Evolutionary conservation across 2,329 filamentous ascomycete species (phyloP).

Genomic region (Myriosclerotinia scirpicola): DNA sequence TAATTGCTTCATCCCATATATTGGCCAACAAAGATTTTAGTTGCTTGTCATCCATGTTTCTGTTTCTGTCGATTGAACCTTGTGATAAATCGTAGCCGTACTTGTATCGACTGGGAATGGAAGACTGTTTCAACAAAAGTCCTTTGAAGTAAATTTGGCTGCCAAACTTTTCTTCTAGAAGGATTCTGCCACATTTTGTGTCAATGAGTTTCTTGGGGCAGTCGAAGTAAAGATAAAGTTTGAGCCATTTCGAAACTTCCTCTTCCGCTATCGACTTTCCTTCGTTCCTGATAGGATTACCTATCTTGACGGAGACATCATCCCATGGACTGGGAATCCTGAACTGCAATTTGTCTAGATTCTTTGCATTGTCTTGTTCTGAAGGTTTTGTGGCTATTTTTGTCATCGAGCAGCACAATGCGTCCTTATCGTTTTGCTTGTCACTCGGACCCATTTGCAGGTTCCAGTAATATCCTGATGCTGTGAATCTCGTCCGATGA

Average conservation of each 20-base stretch:
- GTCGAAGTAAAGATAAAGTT: constrained; percentile 26
- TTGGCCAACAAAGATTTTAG: constrained; percentile 20
- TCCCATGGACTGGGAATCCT: constrained; percentile 25
- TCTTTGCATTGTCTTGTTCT: neutral
- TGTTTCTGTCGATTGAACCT: constrained; percentile 27
- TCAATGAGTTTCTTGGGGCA: constrained; percentile 21
- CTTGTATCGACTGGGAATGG: neutral
- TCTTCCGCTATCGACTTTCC: neutral
- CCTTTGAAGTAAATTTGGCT: constrained; percentile 31
- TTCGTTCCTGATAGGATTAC: constrained; percentile 22
- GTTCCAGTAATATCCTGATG: constrained; percentile 28
- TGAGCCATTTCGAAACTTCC: constrained; percentile 25
- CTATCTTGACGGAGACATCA: constrained; percentile 32
- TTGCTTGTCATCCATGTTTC: constrained; percentile 24
- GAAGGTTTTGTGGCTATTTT: neutral
- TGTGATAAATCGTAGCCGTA: constrained; percentile 29
- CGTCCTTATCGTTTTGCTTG: constrained; percentile 8
- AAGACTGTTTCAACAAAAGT: constrained; percentile 21
- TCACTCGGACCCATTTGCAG: constrained; percentile 26
- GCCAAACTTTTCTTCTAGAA: constrained; percentile 23
- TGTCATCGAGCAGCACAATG: constrained; percentile 26
- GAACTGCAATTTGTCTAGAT: neutral
- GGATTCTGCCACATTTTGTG: constrained; percentile 23
- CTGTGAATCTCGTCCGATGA: constrained; percentile 29
- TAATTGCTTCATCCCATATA: constrained; percentile 29